phyloP scores from a whole-genome alignment of 768 basidiomycete genomes.

The Tubosaeta sp. region DNA sequence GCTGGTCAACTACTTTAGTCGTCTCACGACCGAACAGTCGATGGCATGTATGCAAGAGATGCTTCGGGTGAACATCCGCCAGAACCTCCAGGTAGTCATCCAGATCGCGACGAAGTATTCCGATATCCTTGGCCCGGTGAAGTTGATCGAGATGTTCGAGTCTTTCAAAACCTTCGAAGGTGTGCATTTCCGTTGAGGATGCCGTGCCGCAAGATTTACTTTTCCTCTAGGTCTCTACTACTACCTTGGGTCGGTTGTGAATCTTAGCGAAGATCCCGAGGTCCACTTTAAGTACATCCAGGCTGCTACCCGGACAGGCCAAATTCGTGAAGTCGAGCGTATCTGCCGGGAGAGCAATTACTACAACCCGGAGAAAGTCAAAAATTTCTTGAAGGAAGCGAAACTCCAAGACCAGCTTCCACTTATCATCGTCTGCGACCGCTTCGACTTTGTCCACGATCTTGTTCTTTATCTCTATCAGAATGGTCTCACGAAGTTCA shows the following conservation, averaged over 20 bases:
- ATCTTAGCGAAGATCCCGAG: slow-evolving; percentile 92
- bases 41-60: slow-evolving; percentile 96
- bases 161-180: slow-evolving; percentile 97
- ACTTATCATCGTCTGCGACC: slow-evolving; percentile 99
- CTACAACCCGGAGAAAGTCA: slow-evolving; percentile 99
- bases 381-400: slow-evolving; percentile 99
- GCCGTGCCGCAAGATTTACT: background rate
- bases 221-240: slow-evolving; percentile 77
- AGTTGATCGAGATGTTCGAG: slow-evolving; percentile 98
- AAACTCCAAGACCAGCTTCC: slow-evolving; percentile 95
- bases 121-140: slow-evolving; percentile 94
- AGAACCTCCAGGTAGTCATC: slow-evolving; percentile 94
- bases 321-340: slow-evolving; percentile 98
- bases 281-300: slow-evolving; percentile 99
- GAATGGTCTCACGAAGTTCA: slow-evolving; percentile 93
- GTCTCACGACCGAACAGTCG: slow-evolving; percentile 94
- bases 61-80: slow-evolving; percentile 94
- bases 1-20: slow-evolving; percentile 96
- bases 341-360: slow-evolving; percentile 96
- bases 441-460: slow-evolving; percentile 99
- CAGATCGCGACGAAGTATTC: slow-evolving; percentile 99
- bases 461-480: slow-evolving; percentile 98
- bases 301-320: slow-evolving; percentile 95
- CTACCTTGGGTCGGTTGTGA: slow-evolving; percentile 97
- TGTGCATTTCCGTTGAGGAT: slow-evolving; percentile 14